Conservation (phyloP, 2,329 filamentous ascomycete genomes). For the Chaetothyriales sp. region DNA sequence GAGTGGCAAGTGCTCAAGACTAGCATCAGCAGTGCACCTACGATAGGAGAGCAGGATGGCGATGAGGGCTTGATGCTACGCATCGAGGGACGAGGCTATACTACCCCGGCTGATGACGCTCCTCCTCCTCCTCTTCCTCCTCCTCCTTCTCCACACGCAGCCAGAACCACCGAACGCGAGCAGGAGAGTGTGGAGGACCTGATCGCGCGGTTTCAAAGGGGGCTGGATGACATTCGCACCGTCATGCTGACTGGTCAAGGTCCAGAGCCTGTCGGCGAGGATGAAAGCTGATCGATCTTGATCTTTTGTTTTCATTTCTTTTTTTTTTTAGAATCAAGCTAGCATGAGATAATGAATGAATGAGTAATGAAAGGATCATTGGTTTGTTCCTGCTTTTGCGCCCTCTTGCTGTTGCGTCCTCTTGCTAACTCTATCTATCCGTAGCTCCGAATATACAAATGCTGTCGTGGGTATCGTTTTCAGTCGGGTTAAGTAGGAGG, state of each 20-base stretch:
- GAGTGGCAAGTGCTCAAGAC: constrained; percentile 54
- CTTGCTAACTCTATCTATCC: not conserved
- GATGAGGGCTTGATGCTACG: constrained; percentile 30
- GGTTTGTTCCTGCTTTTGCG: not conserved
- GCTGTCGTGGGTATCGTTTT: not conserved
- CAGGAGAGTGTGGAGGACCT: constrained; percentile 28
- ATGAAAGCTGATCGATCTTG: not conserved
- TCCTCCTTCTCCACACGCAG: constrained; percentile 10
- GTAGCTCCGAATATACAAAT: not conserved
- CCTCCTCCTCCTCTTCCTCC: too few relatives aligned
- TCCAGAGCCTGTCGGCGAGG: not conserved
- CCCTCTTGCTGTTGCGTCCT: not conserved
- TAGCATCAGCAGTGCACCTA: constrained; percentile 43
- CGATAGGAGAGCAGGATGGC: constrained; percentile 43
- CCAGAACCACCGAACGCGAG: constrained; percentile 13
- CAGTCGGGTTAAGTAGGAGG: not conserved
- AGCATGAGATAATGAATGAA: not conserved
- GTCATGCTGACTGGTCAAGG: constrained; percentile 20
- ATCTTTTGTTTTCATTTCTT: not conserved
- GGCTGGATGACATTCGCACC: constrained; percentile 28
- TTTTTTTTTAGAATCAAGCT: not conserved
- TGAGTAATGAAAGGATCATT: not conserved
- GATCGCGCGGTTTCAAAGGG: constrained; percentile 32
- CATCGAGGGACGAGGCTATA: constrained; percentile 24
- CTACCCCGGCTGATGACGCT: constrained; percentile 13